A percentile compares a stretch with the other conserved stretches of the same genome.
Evolutionary conservation across 306 rosid genomes (phyloP).

Genomic region (Quercus wislizeni): DNA sequence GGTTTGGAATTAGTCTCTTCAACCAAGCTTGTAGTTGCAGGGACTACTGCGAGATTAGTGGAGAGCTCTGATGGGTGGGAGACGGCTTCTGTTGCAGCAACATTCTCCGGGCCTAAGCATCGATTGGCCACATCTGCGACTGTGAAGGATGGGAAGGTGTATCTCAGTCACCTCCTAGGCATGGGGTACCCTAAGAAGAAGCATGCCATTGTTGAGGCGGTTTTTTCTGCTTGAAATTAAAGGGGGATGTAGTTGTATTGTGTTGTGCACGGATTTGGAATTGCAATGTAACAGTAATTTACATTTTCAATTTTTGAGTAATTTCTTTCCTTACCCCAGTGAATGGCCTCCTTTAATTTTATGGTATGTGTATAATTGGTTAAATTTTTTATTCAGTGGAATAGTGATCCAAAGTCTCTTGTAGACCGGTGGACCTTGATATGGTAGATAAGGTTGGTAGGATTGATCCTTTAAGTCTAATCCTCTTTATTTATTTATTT

Average conservation of each 20-base stretch:
- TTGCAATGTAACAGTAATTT: neutral
- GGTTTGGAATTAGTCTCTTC: conserved; percentile 74
- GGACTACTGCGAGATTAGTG: conserved; percentile 74
- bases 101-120: conserved; percentile 66
- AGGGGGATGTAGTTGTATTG: neutral
- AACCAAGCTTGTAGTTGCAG: conserved; percentile 77
- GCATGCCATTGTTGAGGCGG: conserved; percentile 82
- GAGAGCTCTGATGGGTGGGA: conserved; percentile 92
- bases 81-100: conserved; percentile 58
- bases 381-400: too few species aligned
- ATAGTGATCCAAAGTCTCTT: neutral
- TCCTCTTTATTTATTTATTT: too few species aligned
- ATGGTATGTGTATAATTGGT: too few species aligned
- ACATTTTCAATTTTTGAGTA: neutral
- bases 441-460: too few species aligned
- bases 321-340: neutral
- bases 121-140: conserved; percentile 83
- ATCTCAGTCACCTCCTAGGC: conserved; percentile 66
- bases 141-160: conserved; percentile 79
- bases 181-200: conserved; percentile 84
- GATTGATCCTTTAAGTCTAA: too few species aligned
- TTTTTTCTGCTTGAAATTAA: conserved; percentile 38
- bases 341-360: too few species aligned
- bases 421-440: neutral
- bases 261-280: neutral